Evolutionary conservation across 352 stramenopile species (phyloP).

Genomic region (Phytophthora pisi): DNA sequence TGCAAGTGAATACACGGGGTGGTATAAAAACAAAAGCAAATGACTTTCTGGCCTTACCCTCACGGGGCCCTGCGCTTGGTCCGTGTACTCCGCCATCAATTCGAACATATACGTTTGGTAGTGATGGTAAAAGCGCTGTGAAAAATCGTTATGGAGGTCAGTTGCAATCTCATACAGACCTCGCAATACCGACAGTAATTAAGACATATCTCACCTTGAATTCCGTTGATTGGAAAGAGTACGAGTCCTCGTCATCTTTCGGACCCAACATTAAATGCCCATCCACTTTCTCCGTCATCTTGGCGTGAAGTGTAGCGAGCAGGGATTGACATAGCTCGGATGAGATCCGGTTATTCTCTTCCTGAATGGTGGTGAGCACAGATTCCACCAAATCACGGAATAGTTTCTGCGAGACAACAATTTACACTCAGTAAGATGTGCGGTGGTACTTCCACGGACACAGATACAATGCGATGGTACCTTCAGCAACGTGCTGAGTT

Average conservation of each 20-base stretch:
- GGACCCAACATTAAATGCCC: slow-evolving; percentile 49
- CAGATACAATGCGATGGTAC: slow-evolving; percentile 29
- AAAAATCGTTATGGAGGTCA: slow-evolving; percentile 9
- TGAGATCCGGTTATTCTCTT: slow-evolving; percentile 78
- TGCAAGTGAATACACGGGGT: neutral
- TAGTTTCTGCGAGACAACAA: slow-evolving; percentile 58
- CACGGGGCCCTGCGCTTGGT: slow-evolving; percentile 62
- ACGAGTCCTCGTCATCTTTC: slow-evolving; percentile 59
- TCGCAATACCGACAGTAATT: neutral
- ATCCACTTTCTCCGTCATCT: slow-evolving; percentile 66
- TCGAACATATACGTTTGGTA: slow-evolving; percentile 76
- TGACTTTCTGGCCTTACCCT: slow-evolving; percentile 40
- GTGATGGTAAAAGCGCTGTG: slow-evolving; percentile 73
- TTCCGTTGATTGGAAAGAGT: slow-evolving; percentile 66
- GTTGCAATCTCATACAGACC: neutral
- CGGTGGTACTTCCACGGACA: neutral
- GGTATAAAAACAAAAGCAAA: neutral
- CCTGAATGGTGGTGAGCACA: slow-evolving; percentile 64
- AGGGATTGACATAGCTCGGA: slow-evolving; percentile 62
- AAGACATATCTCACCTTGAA: slow-evolving; percentile 59
- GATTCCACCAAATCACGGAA: slow-evolving; percentile 80
- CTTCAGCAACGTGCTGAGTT: slow-evolving; percentile 64
- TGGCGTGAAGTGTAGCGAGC: slow-evolving; percentile 57
- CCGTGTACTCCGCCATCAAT: slow-evolving; percentile 73
- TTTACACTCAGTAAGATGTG: slow-evolving; percentile 1